phyloP scores from a whole-genome alignment of 2,329 filamentous ascomycete genomes.

The Talaromyces sp. region DNA sequence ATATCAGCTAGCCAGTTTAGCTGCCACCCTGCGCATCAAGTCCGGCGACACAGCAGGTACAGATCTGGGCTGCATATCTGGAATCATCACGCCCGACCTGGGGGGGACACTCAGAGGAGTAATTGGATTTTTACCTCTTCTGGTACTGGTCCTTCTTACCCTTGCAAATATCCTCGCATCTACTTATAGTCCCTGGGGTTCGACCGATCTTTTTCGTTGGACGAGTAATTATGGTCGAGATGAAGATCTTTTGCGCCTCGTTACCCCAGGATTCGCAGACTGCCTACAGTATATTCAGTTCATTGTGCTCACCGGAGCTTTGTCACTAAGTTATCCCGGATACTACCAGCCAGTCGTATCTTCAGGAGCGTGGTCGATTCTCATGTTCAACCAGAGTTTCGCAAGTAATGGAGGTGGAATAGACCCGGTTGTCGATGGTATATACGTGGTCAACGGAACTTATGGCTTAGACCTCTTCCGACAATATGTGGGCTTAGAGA shows the following conservation, averaged over 20 bases:
- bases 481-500: conserved; percentile 76
- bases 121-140: conserved; percentile 71
- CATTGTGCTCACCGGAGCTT: conserved; percentile 76
- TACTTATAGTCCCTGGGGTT: conserved; percentile 91
- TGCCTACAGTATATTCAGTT: conserved; percentile 98
- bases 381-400: conserved; percentile 93
- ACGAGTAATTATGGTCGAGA: conserved; percentile 97
- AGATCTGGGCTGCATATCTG: conserved; percentile 73
- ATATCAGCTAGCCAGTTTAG: conserved; percentile 82
- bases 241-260: conserved; percentile 81
- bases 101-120: conserved; percentile 65
- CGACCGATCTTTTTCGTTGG: conserved; percentile 86
- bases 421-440: conserved; percentile 70
- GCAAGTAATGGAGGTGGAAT: conserved; percentile 66
- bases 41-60: conserved; percentile 66
- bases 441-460: conserved; percentile 75
- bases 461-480: conserved; percentile 78
- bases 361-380: conserved; percentile 78
- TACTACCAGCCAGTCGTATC: conserved; percentile 91
- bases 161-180: conserved; percentile 79
- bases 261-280: conserved; percentile 94
- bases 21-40: conserved; percentile 68
- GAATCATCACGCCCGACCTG: conserved; percentile 79
- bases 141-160: conserved; percentile 74
- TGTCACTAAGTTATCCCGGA: conserved; percentile 85